Evolutionary conservation across 352 stramenopile species (phyloP).

Genomic region (Pythium rishiriense): DNA sequence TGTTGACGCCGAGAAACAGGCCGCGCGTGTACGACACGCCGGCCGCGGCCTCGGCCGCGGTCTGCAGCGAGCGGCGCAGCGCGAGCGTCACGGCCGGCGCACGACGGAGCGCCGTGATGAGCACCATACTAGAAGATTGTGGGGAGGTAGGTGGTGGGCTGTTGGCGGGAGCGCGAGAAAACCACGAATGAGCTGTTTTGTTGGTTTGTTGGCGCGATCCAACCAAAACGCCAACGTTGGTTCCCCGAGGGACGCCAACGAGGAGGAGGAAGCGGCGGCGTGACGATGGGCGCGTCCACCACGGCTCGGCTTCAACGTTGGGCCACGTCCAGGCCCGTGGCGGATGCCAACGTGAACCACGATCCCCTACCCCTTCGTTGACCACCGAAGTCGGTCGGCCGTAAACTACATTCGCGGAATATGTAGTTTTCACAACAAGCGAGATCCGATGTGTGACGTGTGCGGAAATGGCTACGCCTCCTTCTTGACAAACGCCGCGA

Average conservation of each 20-base stretch:
- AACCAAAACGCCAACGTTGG: not conserved
- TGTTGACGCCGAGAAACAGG: conserved; percentile 85
- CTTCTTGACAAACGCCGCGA: conserved; percentile 65
- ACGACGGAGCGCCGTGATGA: conserved; percentile 48
- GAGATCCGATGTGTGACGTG: not conserved
- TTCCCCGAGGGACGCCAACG: too few species aligned
- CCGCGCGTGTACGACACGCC: conserved; percentile 80
- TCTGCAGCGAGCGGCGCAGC: conserved; percentile 52
- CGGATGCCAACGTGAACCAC: conserved; percentile 7
- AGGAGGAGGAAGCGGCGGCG: too few species aligned
- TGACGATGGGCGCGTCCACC: conserved; percentile 3
- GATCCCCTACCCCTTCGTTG: conserved; percentile 5
- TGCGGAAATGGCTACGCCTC: conserved; percentile 28
- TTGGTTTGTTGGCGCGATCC: conserved; percentile 2
- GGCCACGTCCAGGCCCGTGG: not conserved
- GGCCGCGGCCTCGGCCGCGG: conserved; percentile 59
- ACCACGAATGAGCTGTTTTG: not conserved
- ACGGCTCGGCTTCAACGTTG: conserved; percentile 5
- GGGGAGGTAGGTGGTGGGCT: too few species aligned
- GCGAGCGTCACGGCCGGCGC: conserved; percentile 12
- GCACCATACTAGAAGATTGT: conserved; percentile 45
- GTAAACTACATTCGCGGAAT: not conserved
- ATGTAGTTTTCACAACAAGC: not conserved
- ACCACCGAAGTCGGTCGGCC: not conserved
- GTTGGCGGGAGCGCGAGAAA: too few species aligned